Conservation (phyloP, 345 rosid genomes). For the Kandelia obovata region DNA sequence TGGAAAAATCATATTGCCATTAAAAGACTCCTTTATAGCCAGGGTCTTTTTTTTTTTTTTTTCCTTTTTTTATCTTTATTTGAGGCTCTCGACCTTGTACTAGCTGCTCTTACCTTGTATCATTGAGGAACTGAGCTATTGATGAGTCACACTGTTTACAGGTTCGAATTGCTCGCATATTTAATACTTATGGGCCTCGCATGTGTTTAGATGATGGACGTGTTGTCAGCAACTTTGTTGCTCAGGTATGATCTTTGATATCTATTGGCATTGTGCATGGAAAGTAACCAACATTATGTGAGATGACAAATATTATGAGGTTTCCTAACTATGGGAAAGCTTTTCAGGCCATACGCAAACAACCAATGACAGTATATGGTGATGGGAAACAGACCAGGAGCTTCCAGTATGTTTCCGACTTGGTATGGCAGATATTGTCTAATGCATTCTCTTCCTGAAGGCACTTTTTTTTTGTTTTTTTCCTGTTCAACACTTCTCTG, state of each 20-base stretch:
- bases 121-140: neutral
- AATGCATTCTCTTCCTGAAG: neutral
- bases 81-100: neutral
- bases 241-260: constrained; percentile 58
- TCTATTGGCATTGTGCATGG: neutral
- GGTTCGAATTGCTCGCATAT: constrained; percentile 98
- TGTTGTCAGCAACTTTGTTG: constrained; percentile 98
- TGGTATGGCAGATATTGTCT: constrained; percentile 39
- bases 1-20: no score
- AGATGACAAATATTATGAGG: neutral
- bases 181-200: constrained; percentile 96
- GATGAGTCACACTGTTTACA: constrained; percentile 27
- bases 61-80: no score
- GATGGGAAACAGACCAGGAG: constrained; percentile 98
- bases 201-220: constrained; percentile 99
- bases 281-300: neutral
- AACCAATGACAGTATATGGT: constrained; percentile 92
- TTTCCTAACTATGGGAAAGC: neutral
- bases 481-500: no score
- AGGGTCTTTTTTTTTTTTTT: no score
- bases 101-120: no score
- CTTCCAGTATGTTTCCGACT: constrained; percentile 94
- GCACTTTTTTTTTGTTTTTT: neutral
- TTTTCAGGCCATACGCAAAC: constrained; percentile 49
- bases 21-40: no score